Evolutionary conservation across 768 basidiomycete genomes (phyloP), one percentile per base, ranked within the genome.

Genomic region (Termitomyces sp.): DNA sequence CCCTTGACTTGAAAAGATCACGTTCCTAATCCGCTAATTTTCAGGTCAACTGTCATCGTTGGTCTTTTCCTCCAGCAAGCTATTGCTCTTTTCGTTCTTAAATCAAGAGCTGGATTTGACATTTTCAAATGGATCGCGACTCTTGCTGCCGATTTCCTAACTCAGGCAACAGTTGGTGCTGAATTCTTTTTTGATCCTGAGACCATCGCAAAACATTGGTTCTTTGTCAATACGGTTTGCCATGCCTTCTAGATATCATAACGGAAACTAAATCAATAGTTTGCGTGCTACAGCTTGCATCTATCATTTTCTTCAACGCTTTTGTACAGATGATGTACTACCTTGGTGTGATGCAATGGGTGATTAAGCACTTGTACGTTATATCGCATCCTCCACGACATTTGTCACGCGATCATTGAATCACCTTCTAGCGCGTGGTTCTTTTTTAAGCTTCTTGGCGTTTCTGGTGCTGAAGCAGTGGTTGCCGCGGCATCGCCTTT

Each of bases 381-480:
- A n/a, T 43, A 13, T n/a, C 49, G 56, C n/a, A n/a, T 42, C 7
- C 10, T 25, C 39, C 10, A 33, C 15, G n/a, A 40, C 18, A n/a
- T 49, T n/a, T n/a, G 41, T 5, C 15, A 42, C 7, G 23, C 7
- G 9, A 36, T 16, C 25, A 11, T 39, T 44, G 25, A 55, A 31
- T 23, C n/a, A 20, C 23, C 15, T 56, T 54, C 29, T 42, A 88
- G 87, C 64, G 94, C 93, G 3, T 93, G 90, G 91, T 81, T 95
- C 73, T 95, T 96, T 80, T 93, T 91, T 76, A 94, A 92, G 70
- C 71, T 90, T 50, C 81, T 96, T 84, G 86, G 89, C 59, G 82
- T 96, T 32, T 94, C 94, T n/a, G 94, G 94, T 55, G 94, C 92
- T 3, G 94, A 96, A 66, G 93, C 94, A 33, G 88, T 96, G 54